Conservation (phyloP, 1,284 basidiomycete species). For the Xerocomus nothofagi region DNA sequence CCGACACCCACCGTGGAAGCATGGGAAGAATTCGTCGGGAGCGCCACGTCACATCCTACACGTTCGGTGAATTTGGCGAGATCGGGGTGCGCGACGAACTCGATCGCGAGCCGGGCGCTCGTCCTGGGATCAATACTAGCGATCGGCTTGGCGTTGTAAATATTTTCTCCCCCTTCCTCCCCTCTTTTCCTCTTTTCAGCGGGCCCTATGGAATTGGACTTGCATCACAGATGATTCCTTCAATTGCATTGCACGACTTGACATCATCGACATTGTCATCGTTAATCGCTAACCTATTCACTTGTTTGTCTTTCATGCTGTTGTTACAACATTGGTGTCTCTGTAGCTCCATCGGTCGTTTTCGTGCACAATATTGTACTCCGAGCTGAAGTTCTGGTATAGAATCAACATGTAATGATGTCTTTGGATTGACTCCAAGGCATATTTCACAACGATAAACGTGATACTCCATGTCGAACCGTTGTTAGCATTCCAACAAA, state of each 20-base stretch:
- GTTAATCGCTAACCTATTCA: neutral
- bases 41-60: slow-evolving; percentile 3
- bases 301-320: neutral
- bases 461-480: no score
- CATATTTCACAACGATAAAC: no score
- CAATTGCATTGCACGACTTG: slow-evolving; percentile 32
- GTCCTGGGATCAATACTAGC: neutral
- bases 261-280: neutral
- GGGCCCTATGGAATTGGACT: slow-evolving; percentile 4
- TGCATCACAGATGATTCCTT: neutral
- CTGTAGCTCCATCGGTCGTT: neutral
- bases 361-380: neutral
- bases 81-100: neutral
- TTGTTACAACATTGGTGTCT: neutral
- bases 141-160: neutral
- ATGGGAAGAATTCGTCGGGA: slow-evolving; percentile 49
- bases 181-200: neutral
- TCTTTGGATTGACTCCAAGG: neutral
- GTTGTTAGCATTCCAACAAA: neutral
- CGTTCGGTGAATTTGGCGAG: neutral
- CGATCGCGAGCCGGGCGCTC: neutral
- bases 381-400: neutral
- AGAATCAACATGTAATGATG: neutral
- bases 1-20: slow-evolving; percentile 55
- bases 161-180: neutral